A percentile compares a stretch with the other conserved stretches of the same genome.
phyloP scores from a whole-genome alignment of 495 filamentous ascomycete species.

The Xanthoparmelia taractica region DNA sequence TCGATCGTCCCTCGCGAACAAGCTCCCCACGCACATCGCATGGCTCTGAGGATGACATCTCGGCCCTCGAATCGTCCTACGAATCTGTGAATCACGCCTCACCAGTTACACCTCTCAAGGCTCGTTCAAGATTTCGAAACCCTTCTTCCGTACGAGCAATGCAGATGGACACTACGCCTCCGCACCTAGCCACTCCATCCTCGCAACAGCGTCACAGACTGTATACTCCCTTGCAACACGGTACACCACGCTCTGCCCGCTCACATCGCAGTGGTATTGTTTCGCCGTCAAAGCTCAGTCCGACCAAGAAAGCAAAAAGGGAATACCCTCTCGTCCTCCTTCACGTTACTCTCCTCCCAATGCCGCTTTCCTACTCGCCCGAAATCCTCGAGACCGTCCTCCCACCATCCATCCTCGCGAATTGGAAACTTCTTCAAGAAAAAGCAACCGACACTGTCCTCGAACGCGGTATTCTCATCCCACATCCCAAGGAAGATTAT shows the following conservation, averaged over 20 bases:
- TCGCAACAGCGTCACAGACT: constrained; percentile 30
- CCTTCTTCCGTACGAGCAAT: constrained; percentile 69
- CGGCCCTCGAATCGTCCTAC: constrained; percentile 18
- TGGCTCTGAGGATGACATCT: constrained; percentile 24
- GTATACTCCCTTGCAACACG: constrained; percentile 23
- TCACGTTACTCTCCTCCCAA: constrained; percentile 74
- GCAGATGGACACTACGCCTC: constrained; percentile 65
- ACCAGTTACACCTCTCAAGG: constrained; percentile 23
- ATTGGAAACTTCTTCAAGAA: constrained; percentile 69
- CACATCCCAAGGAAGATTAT: constrained; percentile 84
- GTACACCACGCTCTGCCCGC: constrained; percentile 24
- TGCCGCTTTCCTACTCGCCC: constrained; percentile 60
- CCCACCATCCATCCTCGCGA: constrained; percentile 53
- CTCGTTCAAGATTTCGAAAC: constrained; percentile 50
- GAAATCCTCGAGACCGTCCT: constrained; percentile 52
- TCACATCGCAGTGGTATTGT: constrained; percentile 20
- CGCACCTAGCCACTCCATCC: constrained; percentile 43
- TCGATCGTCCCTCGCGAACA: constrained; percentile 21
- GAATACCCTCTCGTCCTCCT: constrained; percentile 75
- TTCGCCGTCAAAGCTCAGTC: constrained; percentile 28
- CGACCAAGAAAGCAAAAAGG: constrained; percentile 43
- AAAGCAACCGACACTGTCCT: constrained; percentile 69
- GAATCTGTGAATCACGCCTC: constrained; percentile 11
- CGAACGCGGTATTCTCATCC: constrained; percentile 75
- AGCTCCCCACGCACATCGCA: constrained; percentile 28